phyloP scores from a whole-genome alignment of 2,329 filamentous ascomycete genomes.

The Xylaria sp. region DNA sequence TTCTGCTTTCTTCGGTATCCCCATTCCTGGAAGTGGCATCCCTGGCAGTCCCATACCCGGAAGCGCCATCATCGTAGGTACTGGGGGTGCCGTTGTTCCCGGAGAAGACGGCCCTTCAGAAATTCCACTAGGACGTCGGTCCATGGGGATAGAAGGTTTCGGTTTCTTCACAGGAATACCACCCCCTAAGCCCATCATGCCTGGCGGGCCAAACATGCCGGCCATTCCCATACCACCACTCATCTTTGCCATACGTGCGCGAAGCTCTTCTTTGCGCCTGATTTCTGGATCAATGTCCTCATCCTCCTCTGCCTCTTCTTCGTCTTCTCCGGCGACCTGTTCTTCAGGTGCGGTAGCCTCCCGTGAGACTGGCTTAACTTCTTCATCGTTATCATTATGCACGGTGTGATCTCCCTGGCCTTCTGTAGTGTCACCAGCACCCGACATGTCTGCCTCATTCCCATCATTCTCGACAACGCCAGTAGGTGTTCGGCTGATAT shows the following conservation, averaged over 20 bases:
- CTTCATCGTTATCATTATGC: constrained; percentile 79
- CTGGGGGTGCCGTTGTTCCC: constrained; percentile 60
- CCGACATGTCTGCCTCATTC: constrained; percentile 73
- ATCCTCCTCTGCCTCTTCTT: constrained; percentile 73
- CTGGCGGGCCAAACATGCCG: constrained; percentile 85
- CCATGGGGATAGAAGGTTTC: constrained; percentile 56
- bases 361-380: constrained; percentile 54
- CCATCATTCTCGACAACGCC: constrained; percentile 64
- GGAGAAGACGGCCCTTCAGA: constrained; percentile 57
- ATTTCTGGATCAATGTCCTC: constrained; percentile 90
- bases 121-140: constrained; percentile 57
- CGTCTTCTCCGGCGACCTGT: constrained; percentile 61
- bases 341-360: constrained; percentile 51
- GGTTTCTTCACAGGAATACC: constrained; percentile 66
- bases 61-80: constrained; percentile 71
- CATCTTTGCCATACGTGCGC: constrained; percentile 98
- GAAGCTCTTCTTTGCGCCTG: constrained; percentile 84
- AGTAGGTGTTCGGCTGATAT: constrained; percentile 65
- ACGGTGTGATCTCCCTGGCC: constrained; percentile 71
- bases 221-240: constrained; percentile 91
- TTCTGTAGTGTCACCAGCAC: constrained; percentile 72
- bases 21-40: constrained; percentile 57
- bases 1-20: constrained; percentile 63
- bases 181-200: constrained; percentile 71
- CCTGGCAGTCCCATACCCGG: constrained; percentile 73